Evolutionary conservation across 768 basidiomycete genomes (phyloP), one percentile per base, ranked within the genome.

Genomic region (Clavaria fumosa): DNA sequence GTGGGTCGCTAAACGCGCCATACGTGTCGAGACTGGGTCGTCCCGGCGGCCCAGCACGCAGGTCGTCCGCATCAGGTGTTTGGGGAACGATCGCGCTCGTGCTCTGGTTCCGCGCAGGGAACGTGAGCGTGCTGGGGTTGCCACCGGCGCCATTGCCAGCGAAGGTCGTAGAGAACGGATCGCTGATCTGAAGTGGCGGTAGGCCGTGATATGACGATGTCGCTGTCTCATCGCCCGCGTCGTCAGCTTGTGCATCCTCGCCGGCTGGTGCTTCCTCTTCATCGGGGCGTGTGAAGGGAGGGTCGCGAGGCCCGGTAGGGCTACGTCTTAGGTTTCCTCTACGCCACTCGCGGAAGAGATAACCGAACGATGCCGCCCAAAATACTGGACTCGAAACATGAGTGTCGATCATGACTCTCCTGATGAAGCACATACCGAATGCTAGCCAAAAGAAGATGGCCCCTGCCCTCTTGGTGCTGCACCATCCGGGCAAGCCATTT

Each of bases 381-480:
- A 75, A 80, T 11, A 61, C 85, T 88, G 31, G 23, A 31, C 23
- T 23, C 23, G 39, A 9, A 23, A 37, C 45, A 19, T 23, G 32
- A 45, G 39, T 14, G 27, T 21, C 33, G 19, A 11, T n/a, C 33
- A 31, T 14, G 34, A 12, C 7, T 30, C 12, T 35, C 15, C 6
- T 11, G 23, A 35, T 4, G 15, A 23, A 4, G 10, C 5, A 63
- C 75, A 33, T 46, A 84, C 85, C 66, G 38, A 85, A 83, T 1
- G 72, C 63, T 6, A 88, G 54, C 90, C 89, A 93, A 53, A 90
- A 79, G 58, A 96, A 95, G 32, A 91, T 72, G 4, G 74, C 74
- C 0, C 72, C 84, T 2, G 90, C 90, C 49, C 86, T 89, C 61
- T 95, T 96, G 5, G 90, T 91, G 45, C 65, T 74, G 57, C 90